Evolutionary conservation across 345 rosid genomes (phyloP).

Genomic region (Murraya koenigii): DNA sequence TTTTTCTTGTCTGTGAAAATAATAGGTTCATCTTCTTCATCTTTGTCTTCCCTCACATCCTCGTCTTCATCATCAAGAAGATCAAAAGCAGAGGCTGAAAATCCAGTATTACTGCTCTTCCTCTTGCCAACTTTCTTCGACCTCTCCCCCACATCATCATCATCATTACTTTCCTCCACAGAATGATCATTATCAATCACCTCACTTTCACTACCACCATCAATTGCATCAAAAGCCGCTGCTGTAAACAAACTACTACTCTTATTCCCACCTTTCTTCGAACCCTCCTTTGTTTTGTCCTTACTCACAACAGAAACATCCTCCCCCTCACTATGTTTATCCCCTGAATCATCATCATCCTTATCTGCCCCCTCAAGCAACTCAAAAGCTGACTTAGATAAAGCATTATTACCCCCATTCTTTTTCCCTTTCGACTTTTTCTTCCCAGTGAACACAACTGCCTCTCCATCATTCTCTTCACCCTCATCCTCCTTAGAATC

Average conservation of each 20-base stretch:
- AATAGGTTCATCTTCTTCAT: constrained; percentile 33
- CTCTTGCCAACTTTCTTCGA: constrained; percentile 43
- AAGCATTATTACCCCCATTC: constrained; percentile 25
- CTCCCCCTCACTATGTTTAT: constrained; percentile 32
- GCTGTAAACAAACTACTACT: constrained; percentile 38
- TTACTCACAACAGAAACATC: constrained; percentile 35
- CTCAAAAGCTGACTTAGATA: constrained; percentile 40
- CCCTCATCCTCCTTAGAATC: constrained; percentile 27
- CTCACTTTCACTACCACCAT: constrained; percentile 39
- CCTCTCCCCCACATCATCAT: constrained; percentile 44
- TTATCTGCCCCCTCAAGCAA: constrained; percentile 40
- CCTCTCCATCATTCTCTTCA: constrained; percentile 36
- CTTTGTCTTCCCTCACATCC: constrained; percentile 4
- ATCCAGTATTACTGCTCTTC: constrained; percentile 21
- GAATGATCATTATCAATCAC: constrained; percentile 25
- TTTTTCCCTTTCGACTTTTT: constrained; percentile 55
- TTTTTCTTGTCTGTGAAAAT: constrained; percentile 75
- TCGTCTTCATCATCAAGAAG: constrained; percentile 23
- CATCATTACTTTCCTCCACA: constrained; percentile 20
- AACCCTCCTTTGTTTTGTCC: constrained; percentile 47
- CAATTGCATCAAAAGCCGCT: constrained; percentile 53
- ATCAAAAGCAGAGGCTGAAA: constrained; percentile 26
- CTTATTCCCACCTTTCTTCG: constrained; percentile 35
- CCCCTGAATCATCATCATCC: constrained; percentile 28
- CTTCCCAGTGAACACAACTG: constrained; percentile 42